Conservation (phyloP, 1,284 basidiomycete genomes). For the Trametes hirsuta region DNA sequence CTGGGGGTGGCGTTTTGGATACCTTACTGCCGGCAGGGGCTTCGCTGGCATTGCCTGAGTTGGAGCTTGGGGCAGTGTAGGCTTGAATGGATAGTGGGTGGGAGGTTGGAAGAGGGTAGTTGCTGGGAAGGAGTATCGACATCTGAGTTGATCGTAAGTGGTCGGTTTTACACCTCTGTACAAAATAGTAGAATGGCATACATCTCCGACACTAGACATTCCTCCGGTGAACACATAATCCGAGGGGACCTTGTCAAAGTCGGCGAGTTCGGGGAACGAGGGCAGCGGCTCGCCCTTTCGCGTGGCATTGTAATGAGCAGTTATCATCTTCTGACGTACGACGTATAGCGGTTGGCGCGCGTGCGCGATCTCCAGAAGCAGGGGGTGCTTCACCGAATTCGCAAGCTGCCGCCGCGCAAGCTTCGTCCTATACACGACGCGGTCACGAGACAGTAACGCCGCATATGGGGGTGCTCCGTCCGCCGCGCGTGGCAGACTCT, state of each 20-base stretch:
- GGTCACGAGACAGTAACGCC: constrained; percentile 45
- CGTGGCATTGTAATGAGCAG: constrained; percentile 15
- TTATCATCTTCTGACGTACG: constrained; percentile 29
- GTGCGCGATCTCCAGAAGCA: constrained; percentile 50
- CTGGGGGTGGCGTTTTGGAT: not conserved
- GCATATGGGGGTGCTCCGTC: constrained; percentile 44
- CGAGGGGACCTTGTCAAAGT: not conserved
- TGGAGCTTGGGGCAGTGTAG: not conserved
- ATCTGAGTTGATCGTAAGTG: constrained; percentile 5
- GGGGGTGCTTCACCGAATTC: constrained; percentile 44
- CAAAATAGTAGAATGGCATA: constrained; percentile 27
- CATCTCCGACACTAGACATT: constrained; percentile 51
- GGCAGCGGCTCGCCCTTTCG: constrained; percentile 17
- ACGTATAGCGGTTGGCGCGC: constrained; percentile 30
- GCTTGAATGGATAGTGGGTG: constrained; percentile 17
- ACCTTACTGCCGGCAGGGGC: not conserved
- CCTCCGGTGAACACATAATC: constrained; percentile 29
- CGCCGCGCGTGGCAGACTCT: constrained; percentile 22
- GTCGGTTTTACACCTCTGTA: not conserved
- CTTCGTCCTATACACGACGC: constrained; percentile 50
- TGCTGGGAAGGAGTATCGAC: constrained; percentile 14
- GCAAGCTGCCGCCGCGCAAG: constrained; percentile 43
- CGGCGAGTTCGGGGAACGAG: not conserved
- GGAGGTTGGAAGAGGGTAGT: constrained; percentile 20
- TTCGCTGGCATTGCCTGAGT: not conserved